Conservation (phyloP, 331 rosid genomes). For the Quercus phellos region DNA sequence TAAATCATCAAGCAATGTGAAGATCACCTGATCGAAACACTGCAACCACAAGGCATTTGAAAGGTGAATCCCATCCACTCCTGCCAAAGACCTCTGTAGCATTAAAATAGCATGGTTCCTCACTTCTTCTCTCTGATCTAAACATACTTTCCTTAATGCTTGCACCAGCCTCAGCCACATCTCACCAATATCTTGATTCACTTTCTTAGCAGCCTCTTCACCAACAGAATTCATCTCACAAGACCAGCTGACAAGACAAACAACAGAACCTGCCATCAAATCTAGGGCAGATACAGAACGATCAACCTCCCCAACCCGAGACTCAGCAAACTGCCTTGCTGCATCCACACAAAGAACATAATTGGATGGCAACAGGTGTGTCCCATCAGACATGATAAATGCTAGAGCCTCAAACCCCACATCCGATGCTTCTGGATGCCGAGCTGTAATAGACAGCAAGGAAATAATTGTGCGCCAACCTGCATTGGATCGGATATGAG, state of each 20-base stretch:
- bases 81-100: slow-evolving; percentile 72
- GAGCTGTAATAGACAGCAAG: slow-evolving; percentile 79
- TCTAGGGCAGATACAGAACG: slow-evolving; percentile 82
- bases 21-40: slow-evolving; percentile 83
- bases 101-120: slow-evolving; percentile 77
- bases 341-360: slow-evolving; percentile 77
- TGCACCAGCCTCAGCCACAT: slow-evolving; percentile 95
- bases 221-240: slow-evolving; percentile 52
- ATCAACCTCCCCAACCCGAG: slow-evolving; percentile 87
- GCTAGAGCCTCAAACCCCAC: slow-evolving; percentile 84
- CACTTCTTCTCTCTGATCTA: slow-evolving; percentile 97
- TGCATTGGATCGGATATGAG: slow-evolving; percentile 80
- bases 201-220: slow-evolving; percentile 64
- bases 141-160: slow-evolving; percentile 82
- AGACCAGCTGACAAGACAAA: slow-evolving; percentile 72
- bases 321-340: slow-evolving; percentile 94
- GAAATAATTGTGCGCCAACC: slow-evolving; percentile 98
- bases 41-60: slow-evolving; percentile 63
- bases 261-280: slow-evolving; percentile 79
- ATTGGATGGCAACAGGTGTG: slow-evolving; percentile 79
- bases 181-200: slow-evolving; percentile 80
- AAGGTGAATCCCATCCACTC: slow-evolving; percentile 58
- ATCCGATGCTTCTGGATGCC: slow-evolving; percentile 90
- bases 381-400: slow-evolving; percentile 81
- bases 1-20: slow-evolving; percentile 73